Conservation (phyloP, 1,284 basidiomycete genomes). For the Ceratobasidium sp. region DNA sequence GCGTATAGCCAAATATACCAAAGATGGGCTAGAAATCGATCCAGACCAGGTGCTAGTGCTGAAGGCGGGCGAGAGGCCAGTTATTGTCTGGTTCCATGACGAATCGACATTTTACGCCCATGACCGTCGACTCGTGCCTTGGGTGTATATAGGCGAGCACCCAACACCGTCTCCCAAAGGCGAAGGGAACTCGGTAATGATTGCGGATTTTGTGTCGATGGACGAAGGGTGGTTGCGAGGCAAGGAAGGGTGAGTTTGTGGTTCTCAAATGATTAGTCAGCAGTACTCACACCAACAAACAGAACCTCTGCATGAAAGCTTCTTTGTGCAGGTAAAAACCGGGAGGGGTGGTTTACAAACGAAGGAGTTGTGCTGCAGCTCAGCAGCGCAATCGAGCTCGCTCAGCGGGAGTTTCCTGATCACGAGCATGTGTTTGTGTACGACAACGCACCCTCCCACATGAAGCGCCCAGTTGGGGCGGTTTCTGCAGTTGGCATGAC, state of each 20-base stretch:
- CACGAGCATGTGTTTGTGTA: slow-evolving; percentile 54
- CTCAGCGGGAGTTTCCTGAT: slow-evolving; percentile 51
- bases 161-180: slow-evolving; percentile 22
- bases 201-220: slow-evolving; percentile 24
- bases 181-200: slow-evolving; percentile 16
- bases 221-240: slow-evolving; percentile 29
- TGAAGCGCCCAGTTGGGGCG: slow-evolving; percentile 52
- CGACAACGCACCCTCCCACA: slow-evolving; percentile 57
- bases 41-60: slow-evolving; percentile 13
- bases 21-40: not conserved
- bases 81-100: slow-evolving; percentile 27
- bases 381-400: slow-evolving; percentile 54
- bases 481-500: slow-evolving; percentile 55
- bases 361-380: slow-evolving; percentile 54
- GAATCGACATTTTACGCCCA: slow-evolving; percentile 18
- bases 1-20: not conserved
- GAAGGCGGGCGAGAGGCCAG: not conserved
- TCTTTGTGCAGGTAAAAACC: slow-evolving; percentile 59
- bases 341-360: slow-evolving; percentile 56
- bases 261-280: not conserved
- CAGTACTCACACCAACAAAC: slow-evolving; percentile 17
- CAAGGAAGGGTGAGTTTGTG: slow-evolving; percentile 2
- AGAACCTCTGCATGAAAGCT: slow-evolving; percentile 49
- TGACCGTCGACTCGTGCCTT: not conserved
- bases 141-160: slow-evolving; percentile 7